Conservation (phyloP, 1,284 basidiomycete genomes). For the Trichosporon faecale region DNA sequence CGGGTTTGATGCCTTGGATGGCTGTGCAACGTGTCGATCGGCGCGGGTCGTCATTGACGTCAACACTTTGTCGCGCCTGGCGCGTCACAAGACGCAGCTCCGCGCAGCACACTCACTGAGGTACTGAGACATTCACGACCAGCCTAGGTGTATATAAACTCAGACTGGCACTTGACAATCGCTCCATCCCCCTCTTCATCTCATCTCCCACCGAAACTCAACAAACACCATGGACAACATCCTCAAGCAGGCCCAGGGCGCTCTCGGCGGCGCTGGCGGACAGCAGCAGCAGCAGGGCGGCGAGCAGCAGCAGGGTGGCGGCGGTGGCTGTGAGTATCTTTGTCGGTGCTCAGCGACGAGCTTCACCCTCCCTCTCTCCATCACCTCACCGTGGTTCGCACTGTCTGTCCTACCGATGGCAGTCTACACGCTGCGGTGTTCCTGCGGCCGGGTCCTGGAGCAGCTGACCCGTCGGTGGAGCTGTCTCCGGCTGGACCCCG, state of each 20-base stretch:
- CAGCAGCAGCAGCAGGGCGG: neutral
- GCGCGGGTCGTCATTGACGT: neutral
- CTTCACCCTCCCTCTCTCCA: neutral
- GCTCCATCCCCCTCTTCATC: neutral
- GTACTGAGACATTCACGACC: neutral
- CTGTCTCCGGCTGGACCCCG: too few relatives aligned
- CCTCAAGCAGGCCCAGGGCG: conserved; percentile 13
- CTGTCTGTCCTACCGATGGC: too few relatives aligned
- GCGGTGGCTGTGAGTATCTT: conserved; percentile 14
- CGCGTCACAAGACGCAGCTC: neutral
- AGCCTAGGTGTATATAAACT: neutral
- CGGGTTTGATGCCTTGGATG: neutral
- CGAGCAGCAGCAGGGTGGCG: conserved; percentile 14
- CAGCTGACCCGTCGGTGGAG: too few relatives aligned
- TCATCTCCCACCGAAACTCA: neutral
- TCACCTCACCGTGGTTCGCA: too few relatives aligned
- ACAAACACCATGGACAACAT: conserved; percentile 15
- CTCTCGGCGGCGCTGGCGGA: neutral
- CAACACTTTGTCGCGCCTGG: neutral
- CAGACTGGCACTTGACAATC: neutral
- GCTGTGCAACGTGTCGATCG: neutral
- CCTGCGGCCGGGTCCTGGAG: too few relatives aligned
- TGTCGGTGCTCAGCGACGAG: neutral
- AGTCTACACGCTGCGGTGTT: too few relatives aligned
- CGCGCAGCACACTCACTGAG: neutral